phyloP scores from a whole-genome alignment of 345 rosid genomes.

The Hibiscus tridactylites region DNA sequence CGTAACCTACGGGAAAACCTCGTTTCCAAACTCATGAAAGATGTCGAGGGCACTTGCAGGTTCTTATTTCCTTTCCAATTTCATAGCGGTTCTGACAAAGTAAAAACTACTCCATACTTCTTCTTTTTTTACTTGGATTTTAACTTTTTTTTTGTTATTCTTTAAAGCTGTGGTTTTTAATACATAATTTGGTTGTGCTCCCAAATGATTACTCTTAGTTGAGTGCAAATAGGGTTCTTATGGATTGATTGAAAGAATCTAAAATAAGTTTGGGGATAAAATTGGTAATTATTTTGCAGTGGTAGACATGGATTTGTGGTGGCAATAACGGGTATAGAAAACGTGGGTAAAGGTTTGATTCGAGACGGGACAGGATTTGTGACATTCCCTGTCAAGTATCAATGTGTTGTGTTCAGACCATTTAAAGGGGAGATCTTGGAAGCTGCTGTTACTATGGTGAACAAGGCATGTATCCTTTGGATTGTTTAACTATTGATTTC shows the following conservation, averaged over 20 bases:
- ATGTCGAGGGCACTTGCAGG: slow-evolving; percentile 96
- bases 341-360: slow-evolving; percentile 79
- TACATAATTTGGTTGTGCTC: too few relatives aligned
- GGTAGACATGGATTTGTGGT: slow-evolving; percentile 91
- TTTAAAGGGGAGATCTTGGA: slow-evolving; percentile 87
- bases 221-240: neutral
- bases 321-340: slow-evolving; percentile 79
- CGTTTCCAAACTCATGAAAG: slow-evolving; percentile 83
- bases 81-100: neutral
- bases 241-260: neutral
- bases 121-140: neutral
- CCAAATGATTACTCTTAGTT: too few relatives aligned
- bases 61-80: slow-evolving; percentile 4
- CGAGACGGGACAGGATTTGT: slow-evolving; percentile 87
- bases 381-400: slow-evolving; percentile 77
- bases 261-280: neutral
- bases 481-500: neutral
- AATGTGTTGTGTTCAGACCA: slow-evolving; percentile 85
- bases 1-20: slow-evolving; percentile 75
- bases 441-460: slow-evolving; percentile 89
- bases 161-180: too few relatives aligned
- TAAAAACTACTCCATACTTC: too few relatives aligned
- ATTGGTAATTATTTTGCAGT: slow-evolving; percentile 21
- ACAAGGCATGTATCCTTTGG: slow-evolving; percentile 39
- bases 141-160: neutral